A percentile compares a stretch with the other conserved stretches of the same genome.
phyloP scores from a whole-genome alignment of 2,329 filamentous ascomycete genomes.

The Xylariales sp. region DNA sequence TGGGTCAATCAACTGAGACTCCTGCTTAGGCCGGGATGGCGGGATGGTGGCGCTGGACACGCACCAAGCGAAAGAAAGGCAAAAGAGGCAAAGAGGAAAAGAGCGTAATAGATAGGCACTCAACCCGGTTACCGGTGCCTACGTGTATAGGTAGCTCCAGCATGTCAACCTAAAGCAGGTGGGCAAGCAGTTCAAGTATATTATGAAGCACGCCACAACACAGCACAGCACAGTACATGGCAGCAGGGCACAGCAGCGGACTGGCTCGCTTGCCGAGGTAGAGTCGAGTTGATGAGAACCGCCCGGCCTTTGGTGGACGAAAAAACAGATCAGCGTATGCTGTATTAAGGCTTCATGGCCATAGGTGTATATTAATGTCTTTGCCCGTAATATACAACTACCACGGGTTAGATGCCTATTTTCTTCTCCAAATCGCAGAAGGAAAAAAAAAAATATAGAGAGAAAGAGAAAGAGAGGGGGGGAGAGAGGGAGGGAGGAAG shows the following conservation, averaged over 20 bases:
- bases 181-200: background rate
- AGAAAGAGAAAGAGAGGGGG: too few relatives aligned
- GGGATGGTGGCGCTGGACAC: conserved; percentile 45
- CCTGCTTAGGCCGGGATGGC: conserved; percentile 43
- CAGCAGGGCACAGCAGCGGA: conserved; percentile 8
- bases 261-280: conserved; percentile 28
- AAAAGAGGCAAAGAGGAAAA: conserved; percentile 17
- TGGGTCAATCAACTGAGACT: conserved; percentile 48
- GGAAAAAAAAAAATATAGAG: conserved; percentile 3
- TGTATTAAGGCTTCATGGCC: conserved; percentile 1
- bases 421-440: conserved; percentile 21
- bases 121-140: conserved; percentile 23
- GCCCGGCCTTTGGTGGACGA: background rate
- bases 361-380: conserved; percentile 38
- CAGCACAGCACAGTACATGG: background rate
- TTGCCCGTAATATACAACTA: conserved; percentile 29
- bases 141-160: conserved; percentile 26
- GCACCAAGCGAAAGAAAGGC: conserved; percentile 33
- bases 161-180: conserved; percentile 1
- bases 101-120: conserved; percentile 21
- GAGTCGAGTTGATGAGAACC: conserved; percentile 8
- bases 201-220: background rate
- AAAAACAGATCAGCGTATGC: conserved; percentile 18
- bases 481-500: background rate
- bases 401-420: conserved; percentile 26